Evolutionary conservation across 2,329 filamentous ascomycete species (phyloP).

Genomic region (Colletotrichum agaves): DNA sequence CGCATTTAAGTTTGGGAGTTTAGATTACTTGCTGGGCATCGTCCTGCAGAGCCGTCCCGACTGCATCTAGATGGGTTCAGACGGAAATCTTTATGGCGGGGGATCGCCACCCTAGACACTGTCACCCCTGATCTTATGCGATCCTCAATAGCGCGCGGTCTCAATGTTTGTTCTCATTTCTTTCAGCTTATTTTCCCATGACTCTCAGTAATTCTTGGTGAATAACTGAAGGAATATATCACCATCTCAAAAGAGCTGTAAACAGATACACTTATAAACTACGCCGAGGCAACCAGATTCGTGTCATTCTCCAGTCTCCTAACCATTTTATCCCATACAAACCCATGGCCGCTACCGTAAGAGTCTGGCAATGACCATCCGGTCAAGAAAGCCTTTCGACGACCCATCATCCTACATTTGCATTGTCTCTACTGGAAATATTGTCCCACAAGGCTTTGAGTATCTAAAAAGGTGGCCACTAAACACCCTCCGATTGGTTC

Average conservation of each 20-base stretch:
- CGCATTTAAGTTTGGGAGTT: background rate
- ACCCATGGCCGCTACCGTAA: background rate
- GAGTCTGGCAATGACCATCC: background rate
- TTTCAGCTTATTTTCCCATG: too few species aligned
- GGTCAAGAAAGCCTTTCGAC: background rate
- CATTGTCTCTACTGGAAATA: background rate
- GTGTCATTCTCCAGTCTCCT: conserved; percentile 14
- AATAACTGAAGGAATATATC: too few species aligned
- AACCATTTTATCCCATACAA: conserved; percentile 16
- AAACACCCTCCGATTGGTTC: conserved; percentile 37
- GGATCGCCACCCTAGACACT: background rate
- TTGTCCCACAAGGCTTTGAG: background rate
- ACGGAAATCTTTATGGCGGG: background rate
- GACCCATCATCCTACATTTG: background rate
- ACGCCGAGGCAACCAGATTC: background rate
- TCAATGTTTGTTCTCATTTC: too few species aligned
- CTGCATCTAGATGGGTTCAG: background rate
- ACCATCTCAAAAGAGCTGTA: too few species aligned
- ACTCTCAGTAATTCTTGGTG: too few species aligned
- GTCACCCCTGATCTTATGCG: background rate
- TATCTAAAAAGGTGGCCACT: background rate
- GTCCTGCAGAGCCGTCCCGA: background rate
- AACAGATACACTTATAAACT: background rate
- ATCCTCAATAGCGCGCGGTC: too few species aligned
- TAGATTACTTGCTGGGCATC: background rate